Percentiles rank a stretch among this genome's conserved stretches.
Conservation (phyloP, 352 stramenopile species). For the Phytophthora melonis region DNA sequence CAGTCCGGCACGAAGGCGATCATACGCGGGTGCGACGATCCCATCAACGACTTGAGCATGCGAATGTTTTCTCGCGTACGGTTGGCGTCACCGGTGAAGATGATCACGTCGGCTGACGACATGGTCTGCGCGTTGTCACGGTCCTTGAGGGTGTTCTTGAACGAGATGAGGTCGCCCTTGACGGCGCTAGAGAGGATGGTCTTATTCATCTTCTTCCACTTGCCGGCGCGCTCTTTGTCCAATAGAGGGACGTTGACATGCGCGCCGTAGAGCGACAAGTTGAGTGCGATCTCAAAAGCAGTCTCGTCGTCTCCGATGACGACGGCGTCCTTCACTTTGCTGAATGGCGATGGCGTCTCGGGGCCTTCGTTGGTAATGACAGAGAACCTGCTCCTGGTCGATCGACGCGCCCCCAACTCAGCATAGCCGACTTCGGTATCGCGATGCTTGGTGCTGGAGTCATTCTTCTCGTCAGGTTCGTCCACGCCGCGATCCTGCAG, state of each 20-base stretch:
- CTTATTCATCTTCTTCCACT: slow-evolving; percentile 72
- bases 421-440: not conserved
- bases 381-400: slow-evolving; percentile 1
- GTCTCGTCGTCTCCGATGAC: slow-evolving; percentile 73
- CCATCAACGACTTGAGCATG: slow-evolving; percentile 51
- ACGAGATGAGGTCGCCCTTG: slow-evolving; percentile 70
- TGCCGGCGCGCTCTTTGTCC: slow-evolving; percentile 59
- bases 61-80: slow-evolving; percentile 63
- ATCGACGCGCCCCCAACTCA: not conserved
- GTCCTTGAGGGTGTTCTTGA: slow-evolving; percentile 71
- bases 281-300: slow-evolving; percentile 66
- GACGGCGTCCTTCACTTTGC: slow-evolving; percentile 57
- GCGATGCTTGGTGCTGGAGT: not conserved
- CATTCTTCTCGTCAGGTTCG: not conserved
- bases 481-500: slow-evolving; percentile 34
- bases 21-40: slow-evolving; percentile 54
- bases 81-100: slow-evolving; percentile 64
- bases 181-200: slow-evolving; percentile 57
- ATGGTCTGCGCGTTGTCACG: slow-evolving; percentile 43
- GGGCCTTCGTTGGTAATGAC: slow-evolving; percentile 26
- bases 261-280: slow-evolving; percentile 70
- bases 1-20: slow-evolving; percentile 63
- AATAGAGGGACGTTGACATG: slow-evolving; percentile 68
- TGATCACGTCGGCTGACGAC: slow-evolving; percentile 57
- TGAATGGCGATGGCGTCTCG: slow-evolving; percentile 50